Evolutionary conservation across 2,329 filamentous ascomycete genomes (phyloP).

Genomic region (Colletotrichum falcatum): DNA sequence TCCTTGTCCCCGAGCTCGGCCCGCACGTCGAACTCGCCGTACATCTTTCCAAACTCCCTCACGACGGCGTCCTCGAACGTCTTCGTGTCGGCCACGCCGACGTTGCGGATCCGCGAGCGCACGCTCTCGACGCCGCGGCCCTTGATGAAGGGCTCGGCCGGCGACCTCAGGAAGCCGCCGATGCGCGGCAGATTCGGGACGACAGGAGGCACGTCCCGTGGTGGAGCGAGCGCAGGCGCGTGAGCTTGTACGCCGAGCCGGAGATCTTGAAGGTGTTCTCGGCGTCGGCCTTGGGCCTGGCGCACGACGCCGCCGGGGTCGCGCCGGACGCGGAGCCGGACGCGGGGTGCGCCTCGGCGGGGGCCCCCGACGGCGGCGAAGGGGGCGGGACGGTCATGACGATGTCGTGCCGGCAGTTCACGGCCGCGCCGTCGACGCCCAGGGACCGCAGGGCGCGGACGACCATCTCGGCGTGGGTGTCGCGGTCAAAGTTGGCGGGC

Average conservation of each 20-base stretch:
- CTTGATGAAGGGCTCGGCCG: slow-evolving; percentile 79
- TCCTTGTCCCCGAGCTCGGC: slow-evolving; percentile 62
- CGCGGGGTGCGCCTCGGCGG: not conserved
- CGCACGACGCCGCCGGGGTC: not conserved
- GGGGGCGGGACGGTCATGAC: slow-evolving; percentile 68
- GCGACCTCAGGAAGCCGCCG: slow-evolving; percentile 79
- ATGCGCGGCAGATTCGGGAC: slow-evolving; percentile 81
- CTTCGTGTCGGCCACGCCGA: slow-evolving; percentile 63
- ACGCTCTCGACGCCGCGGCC: slow-evolving; percentile 93
- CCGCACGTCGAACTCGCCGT: slow-evolving; percentile 59
- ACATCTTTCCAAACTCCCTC: slow-evolving; percentile 75
- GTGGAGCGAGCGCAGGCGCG: slow-evolving; percentile 82
- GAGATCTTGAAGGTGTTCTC: slow-evolving; percentile 79
- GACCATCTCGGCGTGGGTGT: slow-evolving; percentile 93
- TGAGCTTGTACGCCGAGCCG: slow-evolving; percentile 95
- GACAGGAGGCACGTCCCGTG: slow-evolving; percentile 90
- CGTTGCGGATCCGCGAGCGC: slow-evolving; percentile 84
- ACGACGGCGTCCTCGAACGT: slow-evolving; percentile 68
- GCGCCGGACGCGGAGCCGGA: not conserved
- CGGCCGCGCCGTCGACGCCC: slow-evolving; percentile 70
- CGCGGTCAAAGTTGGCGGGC: slow-evolving; percentile 78
- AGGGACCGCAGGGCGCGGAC: slow-evolving; percentile 79
- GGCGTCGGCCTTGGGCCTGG: slow-evolving; percentile 19
- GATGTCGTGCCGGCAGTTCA: slow-evolving; percentile 95
- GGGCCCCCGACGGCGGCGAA: slow-evolving; percentile 3